Percentiles rank a stretch among this genome's conserved stretches.
Evolutionary conservation across 2,329 filamentous ascomycete genomes (phyloP).

Genomic region (Colletotrichum filicis): DNA sequence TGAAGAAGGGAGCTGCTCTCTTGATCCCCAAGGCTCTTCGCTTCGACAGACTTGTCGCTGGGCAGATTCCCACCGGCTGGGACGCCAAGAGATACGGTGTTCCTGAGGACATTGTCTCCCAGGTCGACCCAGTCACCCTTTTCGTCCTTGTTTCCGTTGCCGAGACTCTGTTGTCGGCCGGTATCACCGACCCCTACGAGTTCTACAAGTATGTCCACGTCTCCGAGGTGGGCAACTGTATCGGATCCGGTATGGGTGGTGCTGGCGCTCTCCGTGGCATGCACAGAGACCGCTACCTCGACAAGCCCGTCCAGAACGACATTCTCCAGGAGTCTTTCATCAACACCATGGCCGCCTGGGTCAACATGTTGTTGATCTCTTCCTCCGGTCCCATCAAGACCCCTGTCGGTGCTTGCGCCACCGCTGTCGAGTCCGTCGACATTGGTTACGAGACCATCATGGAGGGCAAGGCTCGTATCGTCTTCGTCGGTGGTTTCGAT

Average conservation of each 20-base stretch:
- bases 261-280: conserved; percentile 92
- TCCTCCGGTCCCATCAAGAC: conserved; percentile 99
- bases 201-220: conserved; percentile 99
- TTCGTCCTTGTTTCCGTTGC: conserved; percentile 95
- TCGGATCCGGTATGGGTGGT: conserved; percentile 98
- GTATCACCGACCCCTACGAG: conserved; percentile 98
- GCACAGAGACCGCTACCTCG: conserved; percentile 97
- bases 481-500: conserved; percentile 98
- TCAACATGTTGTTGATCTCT: conserved; percentile 98
- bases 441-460: conserved; percentile 99
- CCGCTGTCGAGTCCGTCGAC: conserved; percentile 95
- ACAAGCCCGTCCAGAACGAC: conserved; percentile 98
- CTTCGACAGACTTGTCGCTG: conserved; percentile 96
- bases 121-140: conserved; percentile 96
- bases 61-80: conserved; percentile 97
- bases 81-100: conserved; percentile 96
- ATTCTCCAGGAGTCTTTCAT: conserved; percentile 99
- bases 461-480: conserved; percentile 96
- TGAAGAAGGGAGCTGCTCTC: conserved; percentile 95
- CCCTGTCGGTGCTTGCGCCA: conserved; percentile 96
- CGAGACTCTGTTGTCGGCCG: conserved; percentile 88
- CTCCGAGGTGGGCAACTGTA: conserved; percentile 97
- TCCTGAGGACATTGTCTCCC: conserved; percentile 95
- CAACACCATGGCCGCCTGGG: conserved; percentile 99
- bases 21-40: conserved; percentile 97